Conservation (phyloP, 257 asterid genomes). For the Linderniella brevidens region DNA sequence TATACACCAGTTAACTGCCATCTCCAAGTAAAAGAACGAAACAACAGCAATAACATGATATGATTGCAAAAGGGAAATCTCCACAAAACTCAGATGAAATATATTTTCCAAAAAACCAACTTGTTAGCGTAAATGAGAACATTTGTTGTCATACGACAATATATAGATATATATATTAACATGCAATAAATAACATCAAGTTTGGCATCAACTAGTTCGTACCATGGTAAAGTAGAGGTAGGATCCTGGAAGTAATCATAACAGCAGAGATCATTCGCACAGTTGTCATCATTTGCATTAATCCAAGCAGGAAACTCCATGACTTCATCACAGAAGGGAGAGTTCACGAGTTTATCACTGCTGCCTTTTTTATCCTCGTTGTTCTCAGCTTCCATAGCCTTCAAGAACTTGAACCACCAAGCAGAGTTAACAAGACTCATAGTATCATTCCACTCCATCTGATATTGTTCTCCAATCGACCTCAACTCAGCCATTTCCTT, state of each 20-base stretch:
- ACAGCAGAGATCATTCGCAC: slow-evolving; percentile 34
- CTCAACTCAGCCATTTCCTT: slow-evolving; percentile 80
- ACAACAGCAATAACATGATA: no score
- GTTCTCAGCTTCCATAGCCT: slow-evolving; percentile 46
- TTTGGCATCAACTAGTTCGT: slow-evolving; percentile 13
- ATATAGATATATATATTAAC: no score
- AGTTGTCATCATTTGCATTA: slow-evolving; percentile 50
- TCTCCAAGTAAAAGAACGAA: no score
- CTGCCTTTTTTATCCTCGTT: slow-evolving; percentile 10
- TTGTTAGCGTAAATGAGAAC: no score
- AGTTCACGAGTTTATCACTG: slow-evolving; percentile 17
- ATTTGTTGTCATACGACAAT: no score
- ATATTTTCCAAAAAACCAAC: no score
- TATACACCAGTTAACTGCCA: no score
- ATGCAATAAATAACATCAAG: not conserved
- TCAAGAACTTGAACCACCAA: slow-evolving; percentile 81
- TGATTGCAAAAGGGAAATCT: no score
- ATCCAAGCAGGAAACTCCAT: slow-evolving; percentile 90
- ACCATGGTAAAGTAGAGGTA: slow-evolving; percentile 88
- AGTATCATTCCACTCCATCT: slow-evolving; percentile 88
- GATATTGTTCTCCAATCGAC: slow-evolving; percentile 81
- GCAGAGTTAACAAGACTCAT: slow-evolving; percentile 71
- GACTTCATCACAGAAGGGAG: slow-evolving; percentile 46
- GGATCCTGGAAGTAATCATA: slow-evolving; percentile 39
- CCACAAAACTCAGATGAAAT: no score